Base-by-base conservation (phyloP, 768 basidiomycete species). In the Tylopilus felleus region DNA sequence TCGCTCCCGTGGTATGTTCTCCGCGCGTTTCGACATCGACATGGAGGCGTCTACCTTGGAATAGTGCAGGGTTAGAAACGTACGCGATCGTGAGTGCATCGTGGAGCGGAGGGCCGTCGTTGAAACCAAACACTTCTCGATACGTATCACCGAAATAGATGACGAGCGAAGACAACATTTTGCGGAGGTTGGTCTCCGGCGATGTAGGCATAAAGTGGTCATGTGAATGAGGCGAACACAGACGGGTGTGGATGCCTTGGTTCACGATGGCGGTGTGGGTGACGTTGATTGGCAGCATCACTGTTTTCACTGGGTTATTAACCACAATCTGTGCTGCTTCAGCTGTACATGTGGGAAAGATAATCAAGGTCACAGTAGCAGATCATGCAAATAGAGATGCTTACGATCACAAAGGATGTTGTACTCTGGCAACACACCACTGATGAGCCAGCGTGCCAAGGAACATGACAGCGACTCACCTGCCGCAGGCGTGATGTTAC, bases 211-310 rank as follows among this genome's bases (percentile, higher is more conserved):
- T 40, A 19, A 52, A 47, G 9, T 43, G 25, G 10, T 62, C 62
- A 5, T 72, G 74, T 5, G 65, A 57, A 8, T 74, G 58, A 8
- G 77, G 72, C 9, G 78, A 73, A 28, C 90, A 77, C 3, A 94
- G 73, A 21, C 73, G 71, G 0, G 71, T 54, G 59, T 85, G 86
- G 29, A 85, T 71, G 10, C 69, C 62, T 21, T 71, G 65, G 3
- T 82, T 86, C 41, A 90, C 85, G 57, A 95, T 88, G 4, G 88
- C 90, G 1, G 82, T 86, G 67, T 95, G 93, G 3, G 93, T 90
- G 17, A 93, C 87, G 63, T 96, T 94, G 60, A 96, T 80, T 0
- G 90, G 90, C 25, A 93, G 81, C 91, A 92, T 92, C 16, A 74
- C 71, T 27, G 74, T 81, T 73, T 81, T 85, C 8, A 90, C 74